Evolutionary conservation across 352 stramenopile species (phyloP).

Genomic region (Globisporangium echinulatum): DNA sequence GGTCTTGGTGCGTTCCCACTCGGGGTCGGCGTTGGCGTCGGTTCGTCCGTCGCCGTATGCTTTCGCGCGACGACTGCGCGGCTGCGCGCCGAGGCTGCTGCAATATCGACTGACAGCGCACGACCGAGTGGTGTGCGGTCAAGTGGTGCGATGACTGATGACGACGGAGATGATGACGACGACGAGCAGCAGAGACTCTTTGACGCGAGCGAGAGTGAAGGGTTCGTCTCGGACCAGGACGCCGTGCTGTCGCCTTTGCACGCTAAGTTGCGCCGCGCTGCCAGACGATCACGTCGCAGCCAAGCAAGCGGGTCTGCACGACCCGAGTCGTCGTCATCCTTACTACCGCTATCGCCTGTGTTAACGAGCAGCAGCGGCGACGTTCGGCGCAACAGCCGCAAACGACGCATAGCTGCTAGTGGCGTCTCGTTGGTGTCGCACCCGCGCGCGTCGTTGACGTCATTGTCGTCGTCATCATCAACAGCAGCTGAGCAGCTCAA

Average conservation of each 20-base stretch:
- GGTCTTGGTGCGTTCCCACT: no score
- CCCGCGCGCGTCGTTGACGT: no score
- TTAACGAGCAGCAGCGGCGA: not conserved
- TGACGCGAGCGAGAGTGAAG: conserved; percentile 11
- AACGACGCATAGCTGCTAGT: no score
- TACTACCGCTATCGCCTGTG: no score
- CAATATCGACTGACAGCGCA: no score
- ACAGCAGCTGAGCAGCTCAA: conserved; percentile 33
- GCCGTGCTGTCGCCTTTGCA: conserved; percentile 4
- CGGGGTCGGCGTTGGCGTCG: conserved; percentile 20
- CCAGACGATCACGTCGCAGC: not conserved
- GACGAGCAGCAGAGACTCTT: conserved; percentile 2
- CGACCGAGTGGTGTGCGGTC: no score
- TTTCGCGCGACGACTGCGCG: conserved; percentile 38
- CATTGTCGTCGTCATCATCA: not conserved
- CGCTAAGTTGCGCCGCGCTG: not conserved
- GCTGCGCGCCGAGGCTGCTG: conserved; percentile 18
- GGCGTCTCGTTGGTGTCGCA: no score
- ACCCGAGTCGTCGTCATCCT: no score
- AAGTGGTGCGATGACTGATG: not conserved
- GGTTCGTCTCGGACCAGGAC: conserved; percentile 14
- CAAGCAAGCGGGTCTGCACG: no score
- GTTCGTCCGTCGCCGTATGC: conserved; percentile 54
- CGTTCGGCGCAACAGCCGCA: not conserved
- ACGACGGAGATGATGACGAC: conserved; percentile 1